Evolutionary conservation across 2,329 filamentous ascomycete genomes (phyloP).

Genomic region (Raffaelea deltoideospora): DNA sequence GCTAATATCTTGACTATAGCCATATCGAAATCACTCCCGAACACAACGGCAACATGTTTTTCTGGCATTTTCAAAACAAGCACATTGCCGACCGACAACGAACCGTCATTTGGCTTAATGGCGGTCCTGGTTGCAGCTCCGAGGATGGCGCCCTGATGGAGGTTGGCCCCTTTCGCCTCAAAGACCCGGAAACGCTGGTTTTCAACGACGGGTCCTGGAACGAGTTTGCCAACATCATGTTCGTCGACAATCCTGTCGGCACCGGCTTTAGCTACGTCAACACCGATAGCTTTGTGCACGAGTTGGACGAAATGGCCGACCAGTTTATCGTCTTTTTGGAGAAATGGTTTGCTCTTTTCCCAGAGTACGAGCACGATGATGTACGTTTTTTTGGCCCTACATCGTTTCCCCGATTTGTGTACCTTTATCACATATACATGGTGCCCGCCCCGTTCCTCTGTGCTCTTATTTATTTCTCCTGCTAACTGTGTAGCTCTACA

Average conservation of each 20-base stretch:
- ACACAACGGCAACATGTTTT: slow-evolving; percentile 88
- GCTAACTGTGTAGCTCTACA: slow-evolving; percentile 53
- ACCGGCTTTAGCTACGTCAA: slow-evolving; percentile 95
- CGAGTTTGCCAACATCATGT: slow-evolving; percentile 92
- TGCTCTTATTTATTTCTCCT: slow-evolving; percentile 1
- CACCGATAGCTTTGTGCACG: slow-evolving; percentile 71
- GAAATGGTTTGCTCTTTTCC: slow-evolving; percentile 82
- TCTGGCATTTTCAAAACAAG: slow-evolving; percentile 94
- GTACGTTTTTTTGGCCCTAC: too few relatives aligned
- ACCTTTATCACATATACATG: too few relatives aligned
- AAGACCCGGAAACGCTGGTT: slow-evolving; percentile 53
- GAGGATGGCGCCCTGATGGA: slow-evolving; percentile 96
- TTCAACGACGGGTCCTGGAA: slow-evolving; percentile 96
- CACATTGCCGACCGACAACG: slow-evolving; percentile 86
- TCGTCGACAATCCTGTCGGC: slow-evolving; percentile 93
- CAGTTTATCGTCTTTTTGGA: slow-evolving; percentile 83
- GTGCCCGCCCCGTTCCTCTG: too few relatives aligned
- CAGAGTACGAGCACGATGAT: slow-evolving; percentile 82
- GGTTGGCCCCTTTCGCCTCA: slow-evolving; percentile 80
- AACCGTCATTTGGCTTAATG: slow-evolving; percentile 93
- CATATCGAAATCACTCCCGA: slow-evolving; percentile 82
- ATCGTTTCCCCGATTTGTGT: too few relatives aligned
- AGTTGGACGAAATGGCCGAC: slow-evolving; percentile 74
- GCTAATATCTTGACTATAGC: slow-evolving; percentile 27
- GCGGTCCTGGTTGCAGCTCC: slow-evolving; percentile 90